phyloP scores from a whole-genome alignment of 768 basidiomycete genomes.

The Xerocomellus dryophilus region DNA sequence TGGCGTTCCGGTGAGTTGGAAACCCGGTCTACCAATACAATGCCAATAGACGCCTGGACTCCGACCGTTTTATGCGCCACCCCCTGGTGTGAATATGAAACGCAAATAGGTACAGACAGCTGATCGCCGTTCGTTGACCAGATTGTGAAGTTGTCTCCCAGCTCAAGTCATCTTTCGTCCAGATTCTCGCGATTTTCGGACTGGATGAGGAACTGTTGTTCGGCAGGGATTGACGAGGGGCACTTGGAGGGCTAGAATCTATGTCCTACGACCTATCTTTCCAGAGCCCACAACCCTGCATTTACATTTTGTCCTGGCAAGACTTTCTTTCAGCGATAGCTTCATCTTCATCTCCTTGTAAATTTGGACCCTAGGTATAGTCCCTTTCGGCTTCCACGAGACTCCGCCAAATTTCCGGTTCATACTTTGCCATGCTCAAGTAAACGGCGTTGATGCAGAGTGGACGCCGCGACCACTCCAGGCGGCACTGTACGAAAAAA shows the following conservation, averaged over 20 bases:
- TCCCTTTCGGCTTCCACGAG: neutral
- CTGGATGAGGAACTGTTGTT: neutral
- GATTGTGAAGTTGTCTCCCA: constrained; percentile 1
- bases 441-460: constrained; percentile 20
- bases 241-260: neutral
- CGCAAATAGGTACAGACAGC: constrained; percentile 17
- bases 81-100: constrained; percentile 22
- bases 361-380: constrained; percentile 4
- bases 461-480: neutral
- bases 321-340: neutral
- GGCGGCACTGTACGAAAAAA: neutral
- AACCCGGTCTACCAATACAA: constrained; percentile 1
- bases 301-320: neutral
- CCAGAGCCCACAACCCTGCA: constrained; percentile 1
- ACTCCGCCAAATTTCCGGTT: constrained; percentile 12
- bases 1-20: constrained; percentile 5
- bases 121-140: constrained; percentile 28
- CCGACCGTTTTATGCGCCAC: constrained; percentile 11
- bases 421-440: constrained; percentile 8
- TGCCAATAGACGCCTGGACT: constrained; percentile 2
- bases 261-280: neutral
- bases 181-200: constrained; percentile 18
- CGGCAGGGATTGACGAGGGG: neutral
- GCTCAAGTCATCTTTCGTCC: neutral
- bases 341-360: neutral